Percentiles rank a stretch among this genome's conserved stretches.
Evolutionary conservation across 768 basidiomycete species (phyloP).

Genomic region (Inosperma sp.): DNA sequence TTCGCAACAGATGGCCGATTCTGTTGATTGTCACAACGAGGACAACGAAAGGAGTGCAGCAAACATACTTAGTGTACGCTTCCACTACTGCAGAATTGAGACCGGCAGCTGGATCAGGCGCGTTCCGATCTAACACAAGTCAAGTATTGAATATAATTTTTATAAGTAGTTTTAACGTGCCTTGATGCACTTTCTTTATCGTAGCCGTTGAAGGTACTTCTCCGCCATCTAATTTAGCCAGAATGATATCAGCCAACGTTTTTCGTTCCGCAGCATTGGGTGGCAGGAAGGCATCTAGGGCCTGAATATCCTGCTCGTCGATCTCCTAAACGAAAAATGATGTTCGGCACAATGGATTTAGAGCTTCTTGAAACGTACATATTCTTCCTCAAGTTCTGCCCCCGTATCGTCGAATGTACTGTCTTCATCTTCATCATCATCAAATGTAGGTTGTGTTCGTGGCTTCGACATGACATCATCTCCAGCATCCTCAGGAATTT

Average conservation of each 20-base stretch:
- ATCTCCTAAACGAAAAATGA: constrained; percentile 57
- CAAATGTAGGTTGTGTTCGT: constrained; percentile 28
- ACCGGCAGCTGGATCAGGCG: constrained; percentile 78
- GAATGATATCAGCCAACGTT: constrained; percentile 96
- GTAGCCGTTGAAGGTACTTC: constrained; percentile 50
- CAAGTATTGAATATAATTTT: constrained; percentile 1
- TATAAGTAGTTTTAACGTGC: constrained; percentile 25
- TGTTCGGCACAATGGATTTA: constrained; percentile 1
- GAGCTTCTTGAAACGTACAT: constrained; percentile 39
- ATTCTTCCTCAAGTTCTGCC: constrained; percentile 57
- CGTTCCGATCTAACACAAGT: constrained; percentile 40
- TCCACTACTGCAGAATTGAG: constrained; percentile 91
- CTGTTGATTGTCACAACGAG: constrained; percentile 41
- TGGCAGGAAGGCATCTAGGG: constrained; percentile 78
- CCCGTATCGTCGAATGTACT: constrained; percentile 47
- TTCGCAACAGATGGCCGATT: constrained; percentile 77
- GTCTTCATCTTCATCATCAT: constrained; percentile 56
- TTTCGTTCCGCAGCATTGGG: constrained; percentile 68
- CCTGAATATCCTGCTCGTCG: constrained; percentile 83
- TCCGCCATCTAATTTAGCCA: constrained; percentile 78
- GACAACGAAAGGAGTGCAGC: not conserved
- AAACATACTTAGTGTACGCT: constrained; percentile 81
- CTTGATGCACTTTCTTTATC: constrained; percentile 59
- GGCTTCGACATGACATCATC: constrained; percentile 30
- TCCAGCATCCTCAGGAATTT: constrained; percentile 32